Evolutionary conservation across 2,329 filamentous ascomycete genomes (phyloP), one percentile per base, ranked within the genome.

Genomic region (Talaromyces sp.): DNA sequence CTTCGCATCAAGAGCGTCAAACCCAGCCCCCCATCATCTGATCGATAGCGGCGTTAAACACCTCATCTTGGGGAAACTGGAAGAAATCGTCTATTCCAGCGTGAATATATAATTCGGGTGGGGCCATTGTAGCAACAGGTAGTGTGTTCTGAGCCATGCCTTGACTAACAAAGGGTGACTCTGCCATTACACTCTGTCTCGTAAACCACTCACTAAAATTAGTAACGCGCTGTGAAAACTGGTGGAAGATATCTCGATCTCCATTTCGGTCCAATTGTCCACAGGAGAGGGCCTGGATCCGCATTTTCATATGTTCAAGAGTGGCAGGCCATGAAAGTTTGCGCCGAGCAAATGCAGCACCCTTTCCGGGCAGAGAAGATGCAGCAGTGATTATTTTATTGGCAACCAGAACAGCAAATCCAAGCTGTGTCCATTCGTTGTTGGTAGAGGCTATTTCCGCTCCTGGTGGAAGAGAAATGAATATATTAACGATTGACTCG

Each of bases 391-490:
- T 58, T 27, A 62, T 57, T n/a, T 64, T 64, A 54, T 60, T 67
- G 3, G 61, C 60, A 22, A 69, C 53, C 10, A 71, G 60, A 60
- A 70, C 61, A 28, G 65, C 70, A 60, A 77, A 77, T 4, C 70
- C 74, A 17, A 77, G 58, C 61, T 78, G 76, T 2, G 79, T 68
- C 75, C 76, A 78, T 62, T 77, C 70, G 1, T 73, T 67, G 56
- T 78, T 77, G 39, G 72, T 77, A 19, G 78, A 69, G 1, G 66
- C 65, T 52, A 72, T 67, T 59, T 79, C 76, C 7, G 70, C 67
- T 39, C 70, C 69, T 4, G 70, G 65, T 3, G 75, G 75, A 1
- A 78, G 65, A 52, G 69, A 70, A 5, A 77, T 59, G 42, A 74
- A 75, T 11, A 71, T 62, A n/a, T 72, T 69, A 27, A 71, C 51